These are phyloP conservation scores for Penicillium sp. DNA, from an alignment of 2,329 filamentous ascomycete species.

Conservation along the genomic window DNA sequence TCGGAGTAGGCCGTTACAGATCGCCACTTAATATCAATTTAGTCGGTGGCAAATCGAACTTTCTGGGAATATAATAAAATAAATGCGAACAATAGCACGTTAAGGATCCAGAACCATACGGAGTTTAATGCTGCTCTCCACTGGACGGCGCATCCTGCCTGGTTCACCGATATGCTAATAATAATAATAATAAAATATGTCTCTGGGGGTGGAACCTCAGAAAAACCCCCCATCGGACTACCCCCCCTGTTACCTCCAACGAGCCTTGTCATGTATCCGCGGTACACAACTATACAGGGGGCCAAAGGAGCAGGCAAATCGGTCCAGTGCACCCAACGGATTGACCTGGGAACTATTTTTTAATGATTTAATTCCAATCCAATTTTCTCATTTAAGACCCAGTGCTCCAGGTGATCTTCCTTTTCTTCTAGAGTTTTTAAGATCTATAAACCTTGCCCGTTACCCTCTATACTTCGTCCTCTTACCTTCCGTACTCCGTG, in stretches of 20 bases:
- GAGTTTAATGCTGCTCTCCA: neutral
- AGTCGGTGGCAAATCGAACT: constrained; percentile 15
- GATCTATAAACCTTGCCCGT: constrained; percentile 25
- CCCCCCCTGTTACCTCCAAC: constrained; percentile 18
- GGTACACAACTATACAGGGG: constrained; percentile 28
- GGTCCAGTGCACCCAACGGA: constrained; percentile 26
- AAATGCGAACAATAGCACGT: neutral
- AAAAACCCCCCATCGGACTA: neutral
- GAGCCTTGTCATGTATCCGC: constrained; percentile 25
- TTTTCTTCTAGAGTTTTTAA: constrained; percentile 5
- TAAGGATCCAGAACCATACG: neutral
- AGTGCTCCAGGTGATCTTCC: constrained; percentile 24
- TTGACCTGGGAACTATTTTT: constrained; percentile 20
- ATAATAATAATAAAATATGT: constrained; percentile 5
- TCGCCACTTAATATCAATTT: constrained; percentile 24
- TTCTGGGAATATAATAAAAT: neutral
- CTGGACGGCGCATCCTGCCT: constrained; percentile 13
- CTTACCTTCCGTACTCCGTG: no score
- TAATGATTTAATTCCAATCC: constrained; percentile 3
- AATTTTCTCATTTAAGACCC: constrained; percentile 22
- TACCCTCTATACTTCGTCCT: neutral
- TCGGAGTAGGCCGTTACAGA: constrained; percentile 9
- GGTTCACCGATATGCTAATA: constrained; percentile 20
- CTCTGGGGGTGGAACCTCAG: constrained; percentile 24
- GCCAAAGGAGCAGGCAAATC: constrained; percentile 23